These are phyloP conservation scores for Ophiostoma tasmaniense DNA, from an alignment of 2,329 filamentous ascomycete genomes.

Conservation along the genomic window DNA sequence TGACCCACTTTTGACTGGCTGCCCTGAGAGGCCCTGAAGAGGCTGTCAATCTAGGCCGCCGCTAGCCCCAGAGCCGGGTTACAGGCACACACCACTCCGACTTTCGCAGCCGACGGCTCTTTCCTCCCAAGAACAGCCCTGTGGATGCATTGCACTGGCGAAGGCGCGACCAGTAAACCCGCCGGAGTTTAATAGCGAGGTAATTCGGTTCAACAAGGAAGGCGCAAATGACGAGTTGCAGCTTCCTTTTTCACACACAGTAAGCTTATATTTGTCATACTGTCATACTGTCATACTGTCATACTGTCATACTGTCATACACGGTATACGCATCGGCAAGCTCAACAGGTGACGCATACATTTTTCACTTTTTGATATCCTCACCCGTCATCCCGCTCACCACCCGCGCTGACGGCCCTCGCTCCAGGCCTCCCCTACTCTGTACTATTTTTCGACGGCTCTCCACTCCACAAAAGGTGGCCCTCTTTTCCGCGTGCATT, in stretches of 20 bases:
- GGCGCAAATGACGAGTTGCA: background rate
- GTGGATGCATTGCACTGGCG: background rate
- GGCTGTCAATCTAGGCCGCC: background rate
- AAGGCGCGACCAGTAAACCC: background rate
- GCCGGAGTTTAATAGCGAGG: background rate
- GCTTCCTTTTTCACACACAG: background rate
- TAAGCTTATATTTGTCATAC: background rate
- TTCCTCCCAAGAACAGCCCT: background rate
- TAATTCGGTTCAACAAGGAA: background rate
- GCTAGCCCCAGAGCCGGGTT: background rate
- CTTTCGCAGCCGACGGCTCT: background rate
- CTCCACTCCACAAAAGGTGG: slow-evolving; percentile 13
- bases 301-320: background rate
- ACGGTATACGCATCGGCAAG: background rate
- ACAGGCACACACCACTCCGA: background rate
- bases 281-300: background rate
- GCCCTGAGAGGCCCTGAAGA: background rate
- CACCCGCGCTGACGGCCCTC: background rate
- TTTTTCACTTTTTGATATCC: background rate
- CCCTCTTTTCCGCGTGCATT: background rate
- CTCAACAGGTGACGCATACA: background rate
- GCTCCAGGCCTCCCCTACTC: background rate
- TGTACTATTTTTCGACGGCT: slow-evolving; percentile 1
- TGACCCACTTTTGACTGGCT: background rate
- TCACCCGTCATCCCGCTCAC: background rate